Conservation (phyloP, 1,284 basidiomycete genomes). For the Ustilago trichophora region DNA sequence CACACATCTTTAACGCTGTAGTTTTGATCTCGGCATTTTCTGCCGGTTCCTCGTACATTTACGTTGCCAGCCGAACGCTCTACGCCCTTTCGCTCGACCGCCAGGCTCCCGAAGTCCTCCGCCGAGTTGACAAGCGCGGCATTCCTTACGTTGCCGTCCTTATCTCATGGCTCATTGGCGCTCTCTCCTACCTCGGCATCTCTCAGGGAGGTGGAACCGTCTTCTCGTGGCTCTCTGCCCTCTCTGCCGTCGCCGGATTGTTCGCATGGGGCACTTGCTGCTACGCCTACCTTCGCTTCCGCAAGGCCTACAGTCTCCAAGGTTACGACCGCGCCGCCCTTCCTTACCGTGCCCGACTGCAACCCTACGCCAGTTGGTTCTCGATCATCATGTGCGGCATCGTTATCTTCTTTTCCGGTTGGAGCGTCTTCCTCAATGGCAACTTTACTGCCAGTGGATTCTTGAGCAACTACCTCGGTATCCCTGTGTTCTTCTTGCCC, state of each 20-base stretch:
- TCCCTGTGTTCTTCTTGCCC: conserved; percentile 78
- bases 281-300: conserved; percentile 79
- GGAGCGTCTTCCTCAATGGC: conserved; percentile 55
- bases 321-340: conserved; percentile 70
- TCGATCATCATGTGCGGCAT: conserved; percentile 39
- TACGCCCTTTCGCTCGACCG: conserved; percentile 79
- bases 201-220: conserved; percentile 68
- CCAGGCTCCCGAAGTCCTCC: conserved; percentile 79
- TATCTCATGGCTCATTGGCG: conserved; percentile 76
- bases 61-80: conserved; percentile 77
- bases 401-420: conserved; percentile 68
- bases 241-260: conserved; percentile 75
- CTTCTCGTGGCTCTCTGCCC: conserved; percentile 73
- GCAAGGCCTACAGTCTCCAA: conserved; percentile 73
- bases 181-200: conserved; percentile 74
- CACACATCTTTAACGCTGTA: conserved; percentile 76
- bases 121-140: conserved; percentile 75
- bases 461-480: conserved; percentile 79
- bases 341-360: conserved; percentile 70
- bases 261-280: conserved; percentile 86
- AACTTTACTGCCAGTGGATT: conserved; percentile 72
- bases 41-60: conserved; percentile 83
- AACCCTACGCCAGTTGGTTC: conserved; percentile 63
- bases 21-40: conserved; percentile 83
- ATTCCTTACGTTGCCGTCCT: conserved; percentile 79